Conservation (phyloP, 805 yeast species). For the Saturnispora ahearnii region DNA sequence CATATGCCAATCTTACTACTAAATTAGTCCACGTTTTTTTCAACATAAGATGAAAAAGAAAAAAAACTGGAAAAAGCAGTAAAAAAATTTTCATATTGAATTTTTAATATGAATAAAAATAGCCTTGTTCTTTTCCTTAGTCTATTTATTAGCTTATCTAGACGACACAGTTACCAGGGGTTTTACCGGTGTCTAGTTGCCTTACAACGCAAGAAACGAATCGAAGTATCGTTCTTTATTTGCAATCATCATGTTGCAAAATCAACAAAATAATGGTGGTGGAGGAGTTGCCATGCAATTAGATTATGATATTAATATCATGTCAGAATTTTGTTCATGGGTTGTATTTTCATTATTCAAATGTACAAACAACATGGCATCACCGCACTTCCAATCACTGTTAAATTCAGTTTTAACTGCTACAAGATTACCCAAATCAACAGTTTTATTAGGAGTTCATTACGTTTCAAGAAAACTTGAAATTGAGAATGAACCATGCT, state of each 20-base stretch:
- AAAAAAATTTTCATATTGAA: too few species aligned
- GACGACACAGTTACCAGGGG: constrained; percentile 1
- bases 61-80: neutral
- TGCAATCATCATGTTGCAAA: neutral
- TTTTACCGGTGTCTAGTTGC: neutral
- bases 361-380: constrained; percentile 35
- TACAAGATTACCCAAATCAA: constrained; percentile 77
- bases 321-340: constrained; percentile 76
- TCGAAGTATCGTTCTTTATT: neutral
- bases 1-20: too few species aligned
- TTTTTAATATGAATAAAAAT: too few species aligned
- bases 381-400: constrained; percentile 46
- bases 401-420: constrained; percentile 68
- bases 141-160: constrained; percentile 9
- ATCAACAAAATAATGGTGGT: neutral
- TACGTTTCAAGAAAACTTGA: constrained; percentile 55
- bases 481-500: constrained; percentile 25
- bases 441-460: constrained; percentile 71
- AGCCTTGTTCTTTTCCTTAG: neutral
- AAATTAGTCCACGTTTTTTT: neutral
- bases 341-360: constrained; percentile 61
- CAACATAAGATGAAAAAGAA: neutral
- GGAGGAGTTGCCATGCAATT: constrained; percentile 76
- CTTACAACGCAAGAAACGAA: neutral
- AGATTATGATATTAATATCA: constrained; percentile 69